Percentiles rank a stretch among this genome's conserved stretches.
Conservation (phyloP, 2,329 filamentous ascomycete species). For the Simplicillium sp. region DNA sequence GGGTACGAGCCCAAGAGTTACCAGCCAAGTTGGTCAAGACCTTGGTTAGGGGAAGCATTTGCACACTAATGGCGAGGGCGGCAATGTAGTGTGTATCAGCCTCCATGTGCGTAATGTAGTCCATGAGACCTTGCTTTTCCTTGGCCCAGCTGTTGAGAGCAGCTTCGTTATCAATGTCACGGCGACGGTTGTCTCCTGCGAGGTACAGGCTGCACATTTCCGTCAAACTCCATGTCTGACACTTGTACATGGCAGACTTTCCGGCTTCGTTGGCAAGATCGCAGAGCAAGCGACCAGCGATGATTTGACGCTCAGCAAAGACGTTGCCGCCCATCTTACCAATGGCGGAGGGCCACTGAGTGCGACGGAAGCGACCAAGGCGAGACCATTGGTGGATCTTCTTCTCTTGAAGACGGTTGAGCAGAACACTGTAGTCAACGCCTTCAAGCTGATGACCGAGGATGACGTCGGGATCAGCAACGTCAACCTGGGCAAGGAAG, state of each 20-base stretch:
- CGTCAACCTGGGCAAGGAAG: constrained; percentile 81
- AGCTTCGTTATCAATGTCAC: constrained; percentile 80
- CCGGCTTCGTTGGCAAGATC: constrained; percentile 94
- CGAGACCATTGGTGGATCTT: constrained; percentile 93
- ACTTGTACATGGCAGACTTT: constrained; percentile 94
- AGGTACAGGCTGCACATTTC: constrained; percentile 96
- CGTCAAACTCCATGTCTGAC: constrained; percentile 94
- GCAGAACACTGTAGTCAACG: constrained; percentile 84
- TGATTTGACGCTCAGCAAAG: constrained; percentile 84
- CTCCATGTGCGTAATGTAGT: constrained; percentile 90
- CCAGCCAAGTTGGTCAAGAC: constrained; percentile 93
- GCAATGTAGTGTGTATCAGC: constrained; percentile 94
- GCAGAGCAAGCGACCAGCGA: constrained; percentile 82
- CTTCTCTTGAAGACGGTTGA: constrained; percentile 79
- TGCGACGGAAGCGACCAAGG: constrained; percentile 75
- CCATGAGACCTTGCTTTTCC: constrained; percentile 74
- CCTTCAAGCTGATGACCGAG: constrained; percentile 95
- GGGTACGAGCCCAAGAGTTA: constrained; percentile 94
- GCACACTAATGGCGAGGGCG: constrained; percentile 77
- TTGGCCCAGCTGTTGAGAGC: constrained; percentile 77
- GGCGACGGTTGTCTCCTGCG: constrained; percentile 58
- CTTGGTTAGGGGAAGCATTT: constrained; percentile 89
- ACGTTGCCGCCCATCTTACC: constrained; percentile 81
- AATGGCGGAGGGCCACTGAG: constrained; percentile 79
- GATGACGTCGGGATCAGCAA: constrained; percentile 85